Conservation (phyloP, 305 asterid genomes). For the Fraxinus platypoda region DNA sequence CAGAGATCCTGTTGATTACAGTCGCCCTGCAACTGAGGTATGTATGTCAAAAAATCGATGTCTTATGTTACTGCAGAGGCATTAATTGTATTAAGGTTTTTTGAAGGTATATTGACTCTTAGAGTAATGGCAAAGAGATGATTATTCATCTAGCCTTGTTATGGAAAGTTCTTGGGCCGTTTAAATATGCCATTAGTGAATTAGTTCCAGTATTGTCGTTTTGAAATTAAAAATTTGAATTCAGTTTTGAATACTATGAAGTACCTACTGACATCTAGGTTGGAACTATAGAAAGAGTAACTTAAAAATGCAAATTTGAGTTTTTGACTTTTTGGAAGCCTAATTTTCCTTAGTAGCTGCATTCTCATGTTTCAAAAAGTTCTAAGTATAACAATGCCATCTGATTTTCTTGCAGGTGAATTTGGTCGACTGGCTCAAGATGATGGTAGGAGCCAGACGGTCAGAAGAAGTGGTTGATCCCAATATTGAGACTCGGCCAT, state of each 20-base stretch:
- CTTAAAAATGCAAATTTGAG: not conserved
- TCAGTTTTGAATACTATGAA: not conserved
- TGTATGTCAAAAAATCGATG: not conserved
- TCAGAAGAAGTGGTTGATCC: conserved; percentile 72
- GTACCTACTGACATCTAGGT: not conserved
- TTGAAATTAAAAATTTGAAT: not conserved
- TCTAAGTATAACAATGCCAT: not conserved
- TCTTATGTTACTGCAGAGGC: not conserved
- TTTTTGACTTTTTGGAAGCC: not conserved
- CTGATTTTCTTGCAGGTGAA: conserved; percentile 43
- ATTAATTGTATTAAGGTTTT: not conserved
- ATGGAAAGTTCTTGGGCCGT: not conserved
- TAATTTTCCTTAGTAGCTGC: not conserved
- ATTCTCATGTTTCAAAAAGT: not conserved
- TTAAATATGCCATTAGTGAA: not conserved
- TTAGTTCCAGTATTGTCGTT: not conserved
- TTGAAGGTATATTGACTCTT: not conserved
- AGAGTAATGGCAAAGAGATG: not conserved
- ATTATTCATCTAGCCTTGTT: not conserved
- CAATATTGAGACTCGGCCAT: conserved; percentile 52
- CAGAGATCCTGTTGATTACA: conserved; percentile 69
- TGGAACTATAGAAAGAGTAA: not conserved
- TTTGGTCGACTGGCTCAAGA: conserved; percentile 82
- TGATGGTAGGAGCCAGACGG: conserved; percentile 69
- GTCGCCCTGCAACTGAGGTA: conserved; percentile 61